Conservation (phyloP, 257 asterid genomes). For the Striga asiatica region DNA sequence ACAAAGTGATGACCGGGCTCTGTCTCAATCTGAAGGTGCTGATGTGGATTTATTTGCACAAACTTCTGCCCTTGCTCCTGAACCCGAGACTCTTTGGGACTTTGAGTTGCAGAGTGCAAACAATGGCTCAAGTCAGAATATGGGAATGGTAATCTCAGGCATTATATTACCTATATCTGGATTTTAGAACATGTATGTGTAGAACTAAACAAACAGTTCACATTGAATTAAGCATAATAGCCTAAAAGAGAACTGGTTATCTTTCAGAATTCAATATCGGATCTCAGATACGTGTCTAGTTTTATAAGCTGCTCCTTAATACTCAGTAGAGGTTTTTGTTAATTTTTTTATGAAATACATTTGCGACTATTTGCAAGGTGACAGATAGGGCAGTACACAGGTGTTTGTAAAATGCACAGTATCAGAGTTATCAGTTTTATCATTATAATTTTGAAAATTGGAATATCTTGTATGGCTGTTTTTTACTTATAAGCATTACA, state of each 20-base stretch:
- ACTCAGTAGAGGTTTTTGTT: too few relatives aligned
- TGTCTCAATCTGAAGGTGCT: constrained; percentile 19
- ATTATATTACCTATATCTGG: constrained; percentile 14
- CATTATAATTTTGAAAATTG: too few relatives aligned
- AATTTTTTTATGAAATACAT: too few relatives aligned
- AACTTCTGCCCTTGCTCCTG: constrained; percentile 22
- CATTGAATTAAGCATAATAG: neutral
- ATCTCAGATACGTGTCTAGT: too few relatives aligned
- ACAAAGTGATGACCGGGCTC: constrained; percentile 31
- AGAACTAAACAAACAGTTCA: neutral
- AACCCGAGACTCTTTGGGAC: constrained; percentile 47
- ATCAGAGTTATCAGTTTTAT: too few relatives aligned
- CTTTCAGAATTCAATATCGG: neutral
- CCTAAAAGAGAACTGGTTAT: neutral
- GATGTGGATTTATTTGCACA: constrained; percentile 28
- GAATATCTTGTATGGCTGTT: too few relatives aligned
- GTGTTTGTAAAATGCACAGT: too few relatives aligned
- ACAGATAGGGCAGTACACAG: too few relatives aligned
- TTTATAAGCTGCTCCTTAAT: too few relatives aligned
- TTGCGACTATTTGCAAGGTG: too few relatives aligned
- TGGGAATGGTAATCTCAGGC: constrained; percentile 41
- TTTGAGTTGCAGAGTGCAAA: constrained; percentile 30
- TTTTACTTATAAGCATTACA: too few relatives aligned
- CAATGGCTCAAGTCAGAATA: constrained; percentile 31
- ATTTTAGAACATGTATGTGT: neutral